Base-by-base conservation (phyloP, 2,329 filamentous ascomycete species). In the Claviceps fusiformis region DNA sequence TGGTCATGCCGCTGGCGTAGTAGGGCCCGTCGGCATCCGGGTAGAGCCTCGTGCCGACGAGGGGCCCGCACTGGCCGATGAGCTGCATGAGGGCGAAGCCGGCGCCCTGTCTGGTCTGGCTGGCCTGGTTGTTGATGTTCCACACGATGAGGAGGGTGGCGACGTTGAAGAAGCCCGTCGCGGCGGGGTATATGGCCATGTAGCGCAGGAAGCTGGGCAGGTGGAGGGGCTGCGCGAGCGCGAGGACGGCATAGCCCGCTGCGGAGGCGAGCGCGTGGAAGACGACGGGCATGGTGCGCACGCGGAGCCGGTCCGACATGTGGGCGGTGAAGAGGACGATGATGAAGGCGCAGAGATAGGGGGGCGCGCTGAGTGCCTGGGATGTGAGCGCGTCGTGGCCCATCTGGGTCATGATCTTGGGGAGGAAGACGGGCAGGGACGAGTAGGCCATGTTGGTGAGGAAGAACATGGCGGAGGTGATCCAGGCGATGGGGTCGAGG, bases 361-460 rank as follows among this genome's bases (percentile, higher is more conserved):
- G 89, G 0, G 89, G 89, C 0, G 88, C 89, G 41, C 85, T 82
- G 56, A 95, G 81, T 6, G 83, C 87, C 75, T 95, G 89, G 0
- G 88, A 80, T 3, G 79, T 71, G 2, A 86, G 70, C 1, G 78
- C 69, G 41, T 80, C 76, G 70, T 89, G 86, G 57, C 87, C 87
- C 88, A 95, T 83, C 65, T 85, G 80, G 57, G 76, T 74, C 50
- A 95, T 78, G 59, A 95, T 89, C 29, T 86, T 89, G 41, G 89
- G 89, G 3, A 95, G 77, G 66, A 95, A 95, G 51, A 93, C 87
- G 3, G 90, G 90, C 66, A 95, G 82, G 27, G 87, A 92, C 64
- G 83, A 84, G 73, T 95, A 95, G 13, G 89, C 86, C 67, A 95
- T 86, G 69, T 95, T 95, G 64, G 86, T 83, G 68, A 85, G 82